phyloP scores from a whole-genome alignment of 192 early-diverging fungal species.

The Coemansia pectinata region DNA sequence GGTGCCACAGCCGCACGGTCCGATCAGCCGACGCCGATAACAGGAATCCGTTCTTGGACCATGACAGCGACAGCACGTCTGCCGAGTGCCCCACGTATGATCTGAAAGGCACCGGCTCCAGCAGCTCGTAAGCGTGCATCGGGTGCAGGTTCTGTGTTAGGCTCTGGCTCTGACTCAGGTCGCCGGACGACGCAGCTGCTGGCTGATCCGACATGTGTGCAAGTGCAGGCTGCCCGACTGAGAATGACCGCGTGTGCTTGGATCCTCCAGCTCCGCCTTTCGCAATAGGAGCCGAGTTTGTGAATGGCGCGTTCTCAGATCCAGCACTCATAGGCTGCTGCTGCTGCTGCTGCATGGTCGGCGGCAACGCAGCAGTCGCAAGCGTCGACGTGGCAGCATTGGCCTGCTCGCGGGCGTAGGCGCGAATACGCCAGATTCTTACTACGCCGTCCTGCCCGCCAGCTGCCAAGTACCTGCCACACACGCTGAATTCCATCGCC shows the following conservation, averaged over 20 bases:
- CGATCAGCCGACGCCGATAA: conserved; percentile 80
- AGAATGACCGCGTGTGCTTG: conserved; percentile 39
- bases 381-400: neutral
- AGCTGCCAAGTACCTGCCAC: conserved; percentile 76
- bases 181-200: neutral
- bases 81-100: conserved; percentile 74
- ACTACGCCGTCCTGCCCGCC: conserved; percentile 77
- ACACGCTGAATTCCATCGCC: conserved; percentile 75
- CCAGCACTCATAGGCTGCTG: conserved; percentile 15
- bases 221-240: neutral
- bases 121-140: conserved; percentile 57
- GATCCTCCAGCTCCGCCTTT: conserved; percentile 8
- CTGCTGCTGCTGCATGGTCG: neutral
- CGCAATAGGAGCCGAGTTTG: conserved; percentile 45
- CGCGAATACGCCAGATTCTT: conserved; percentile 63
- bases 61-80: conserved; percentile 69
- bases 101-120: conserved; percentile 67
- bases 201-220: neutral
- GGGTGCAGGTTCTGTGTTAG: conserved; percentile 23
- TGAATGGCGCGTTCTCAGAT: conserved; percentile 21
- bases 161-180: neutral
- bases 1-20: conserved; percentile 86
- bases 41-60: conserved; percentile 79
- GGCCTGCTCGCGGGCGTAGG: conserved; percentile 46
- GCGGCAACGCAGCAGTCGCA: conserved; percentile 3